Evolutionary conservation across 75 land plant genomes (phyloP).

Genomic region (Ceratopteris richardii): DNA sequence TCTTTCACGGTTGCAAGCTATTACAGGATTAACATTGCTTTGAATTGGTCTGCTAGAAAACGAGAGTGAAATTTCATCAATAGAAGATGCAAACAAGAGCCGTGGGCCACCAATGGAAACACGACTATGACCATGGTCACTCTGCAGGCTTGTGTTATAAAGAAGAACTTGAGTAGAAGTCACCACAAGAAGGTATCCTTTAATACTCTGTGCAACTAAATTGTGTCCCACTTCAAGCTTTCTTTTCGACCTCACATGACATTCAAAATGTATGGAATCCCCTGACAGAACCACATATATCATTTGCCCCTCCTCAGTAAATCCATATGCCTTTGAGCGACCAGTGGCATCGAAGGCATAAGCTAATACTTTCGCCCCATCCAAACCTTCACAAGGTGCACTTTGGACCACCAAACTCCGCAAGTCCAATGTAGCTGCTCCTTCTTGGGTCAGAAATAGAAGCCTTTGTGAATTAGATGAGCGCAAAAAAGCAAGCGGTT

Average conservation of each 20-base stretch:
- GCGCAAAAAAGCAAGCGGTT: conserved; percentile 74
- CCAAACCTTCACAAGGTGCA: conserved; percentile 76
- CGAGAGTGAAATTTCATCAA: conserved; percentile 50
- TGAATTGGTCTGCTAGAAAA: conserved; percentile 31
- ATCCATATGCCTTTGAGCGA: conserved; percentile 85
- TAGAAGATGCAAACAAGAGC: conserved; percentile 47
- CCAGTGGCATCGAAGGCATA: conserved; percentile 80
- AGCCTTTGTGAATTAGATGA: conserved; percentile 50
- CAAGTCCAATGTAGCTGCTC: conserved; percentile 84
- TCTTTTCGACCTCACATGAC: conserved; percentile 64
- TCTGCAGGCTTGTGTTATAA: conserved; percentile 57
- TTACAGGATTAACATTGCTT: conserved; percentile 28
- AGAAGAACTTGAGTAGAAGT: conserved; percentile 51
- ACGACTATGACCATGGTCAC: conserved; percentile 42
- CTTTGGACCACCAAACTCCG: conserved; percentile 58
- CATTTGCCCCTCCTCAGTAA: conserved; percentile 62
- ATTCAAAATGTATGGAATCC: conserved; percentile 68
- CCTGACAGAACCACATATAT: conserved; percentile 71
- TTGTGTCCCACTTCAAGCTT: conserved; percentile 54
- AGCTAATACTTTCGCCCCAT: conserved; percentile 40
- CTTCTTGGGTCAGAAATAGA: conserved; percentile 63
- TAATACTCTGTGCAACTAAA: conserved; percentile 48
- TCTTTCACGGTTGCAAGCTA: conserved; percentile 68
- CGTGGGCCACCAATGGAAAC: conserved; percentile 48
- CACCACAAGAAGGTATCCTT: conserved; percentile 64